Evolutionary conservation across 176 grass and related monocot genomes (phyloP), one percentile per base, ranked within the genome.

Genomic region (Ensete glaucum): DNA sequence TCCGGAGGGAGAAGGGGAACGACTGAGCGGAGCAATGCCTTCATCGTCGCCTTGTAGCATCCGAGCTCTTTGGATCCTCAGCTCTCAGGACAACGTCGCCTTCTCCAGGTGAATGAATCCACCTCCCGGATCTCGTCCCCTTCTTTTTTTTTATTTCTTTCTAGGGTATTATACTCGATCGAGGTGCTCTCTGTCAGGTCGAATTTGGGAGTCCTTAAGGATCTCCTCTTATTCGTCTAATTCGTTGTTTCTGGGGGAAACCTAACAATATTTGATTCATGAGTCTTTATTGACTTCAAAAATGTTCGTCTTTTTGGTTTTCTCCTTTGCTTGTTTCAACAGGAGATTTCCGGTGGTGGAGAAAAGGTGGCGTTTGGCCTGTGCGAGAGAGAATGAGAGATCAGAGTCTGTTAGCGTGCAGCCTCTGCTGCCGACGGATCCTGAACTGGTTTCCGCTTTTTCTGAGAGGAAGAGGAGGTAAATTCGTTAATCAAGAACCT

Each of bases 291-390:
- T 34, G 9, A 50, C 34, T 17, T 69, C 34, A 19, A 20, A 48
- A 19, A 19, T 9, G 24, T 48, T 69, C n/a, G 9, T 6, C 67
- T 20, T 7, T 69, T 65, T 48, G 43, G 8, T 9, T 25, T 27
- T 19, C 13, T 23, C 54, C 16, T 69, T 19, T 12, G 48, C 24
- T 51, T 15, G 68, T 17, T 11, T 50, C 64, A 0, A 11, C 74
- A 96, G 87, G 88, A 58, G 85, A 68, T 97, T 97, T 64, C 83
- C 94, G 52, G 85, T 90, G 15, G 94, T 97, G 62, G 94, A 97
- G 90, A 93, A 88, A 85, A 78, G 72, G 68, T 97, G 94, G 94
- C 85, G 86, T 25, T 43, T 29, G 20, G 72, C 85, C 69, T 90
- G 89, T 78, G 81, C 80, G 53, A 81, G 65, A 67, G 94, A 87